Evolutionary conservation across 768 basidiomycete species (phyloP), one percentile per base, ranked within the genome.

Genomic region (Kwoniella mangroviensis): DNA sequence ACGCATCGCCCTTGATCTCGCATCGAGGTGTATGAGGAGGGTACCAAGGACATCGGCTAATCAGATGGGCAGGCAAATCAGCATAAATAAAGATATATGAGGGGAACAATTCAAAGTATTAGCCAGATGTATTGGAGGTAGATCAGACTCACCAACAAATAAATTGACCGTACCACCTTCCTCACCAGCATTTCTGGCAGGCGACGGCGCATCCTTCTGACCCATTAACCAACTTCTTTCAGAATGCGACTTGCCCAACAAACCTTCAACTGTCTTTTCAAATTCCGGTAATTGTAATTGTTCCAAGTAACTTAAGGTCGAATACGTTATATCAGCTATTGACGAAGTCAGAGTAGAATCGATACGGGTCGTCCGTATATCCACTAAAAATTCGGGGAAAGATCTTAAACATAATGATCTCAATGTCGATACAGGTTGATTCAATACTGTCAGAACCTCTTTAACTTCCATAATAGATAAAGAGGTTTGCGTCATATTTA

Each of bases 181-280:
- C n/a, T 77, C 79, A 10, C 41, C 64, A 1, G 73, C 74, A 26
- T 51, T 62, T 21, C 70, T 69, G 10, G 63, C 77, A 24, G 69
- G 60, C 66, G 76, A 76, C 5, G 79, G 77, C 1, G 70, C 55
- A 13, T 79, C 75, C 21, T 76, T 76, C 22, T 72, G 73, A 15
- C 82, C 82, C 82, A 83, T 83, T 65, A 83, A 73, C 82, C 82
- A 83, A 66, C 79, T 83, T 26, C 82, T 68, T 54, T 83, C 80
- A 17, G 75, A 75, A 21, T 80, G 79, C 53, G 72, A 74, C 45
- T 72, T 69, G 13, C 67, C 69, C 45, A 83, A 64, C 2, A 83
- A 54, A 11, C 73, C 68, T 40, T 75, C 73, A 0, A 83, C 75
- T 10, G 68, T 70, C 28, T 67, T 52, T 52, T 79, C 78, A 57